Evolutionary conservation across 2,329 filamentous ascomycete species (phyloP), one percentile per base, ranked within the genome.

Genomic region (Xylariaceae sp.): DNA sequence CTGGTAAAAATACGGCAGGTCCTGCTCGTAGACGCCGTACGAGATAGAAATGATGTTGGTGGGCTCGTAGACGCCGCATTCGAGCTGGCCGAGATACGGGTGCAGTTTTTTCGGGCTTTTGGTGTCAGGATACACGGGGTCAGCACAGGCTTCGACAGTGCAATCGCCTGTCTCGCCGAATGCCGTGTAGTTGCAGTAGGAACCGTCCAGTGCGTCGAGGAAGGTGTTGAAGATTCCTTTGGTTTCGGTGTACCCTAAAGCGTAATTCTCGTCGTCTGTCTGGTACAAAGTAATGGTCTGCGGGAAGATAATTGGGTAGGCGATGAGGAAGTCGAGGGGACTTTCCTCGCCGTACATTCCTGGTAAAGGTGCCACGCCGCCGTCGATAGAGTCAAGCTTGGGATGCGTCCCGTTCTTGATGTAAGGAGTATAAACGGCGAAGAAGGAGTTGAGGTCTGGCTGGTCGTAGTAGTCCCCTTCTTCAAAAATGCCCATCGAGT

Each of bases 91-190:
- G 14, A 21, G 40, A 37, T 48, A 48, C 6, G 37, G 37, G 11
- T 43, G 42, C 33, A 34, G 37, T 37, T 42, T n/a, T n/a, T n/a
- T n/a, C n/a, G n/a, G n/a, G n/a, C n/a, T n/a, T n/a, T n/a, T 17
- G 3, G 22, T 22, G 25, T 48, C 46, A 3, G 46, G 46, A n/a
- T 48, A 48, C 3, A 38, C 25, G 6, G 53, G 53, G 39, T 55
- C 53, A 10, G 32, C 22, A 33, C 48, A 48, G 5, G 35, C 42
- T 6, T 27, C n/a, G 8, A 38, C 45, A 17, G 36, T 42, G 25
- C 50, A 53, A 27, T 55, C 37, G 25, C 53, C 53, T 14, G 50
- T 55, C 42, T 55, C 50, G 14, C 46, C 46, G 29, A 35, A 53
- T n/a, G 52, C 50, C 3, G 42, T 42, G 33, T 50, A 49, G 2